These are phyloP conservation scores for Backusella circina DNA, from an alignment of 192 early-diverging fungal genomes.

Conservation along the genomic window DNA sequence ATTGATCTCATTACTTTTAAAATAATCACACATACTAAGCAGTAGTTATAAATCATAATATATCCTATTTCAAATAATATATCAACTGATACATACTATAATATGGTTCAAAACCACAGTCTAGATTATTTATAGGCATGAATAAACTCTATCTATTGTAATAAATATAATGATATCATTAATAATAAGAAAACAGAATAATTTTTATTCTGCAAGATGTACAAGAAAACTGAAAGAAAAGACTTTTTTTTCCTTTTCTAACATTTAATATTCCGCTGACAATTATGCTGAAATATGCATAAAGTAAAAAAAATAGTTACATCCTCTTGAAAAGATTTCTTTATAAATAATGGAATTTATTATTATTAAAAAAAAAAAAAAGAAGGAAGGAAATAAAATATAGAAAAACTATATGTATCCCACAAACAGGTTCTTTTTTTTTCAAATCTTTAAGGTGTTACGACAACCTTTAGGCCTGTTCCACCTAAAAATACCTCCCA, in stretches of 20 bases:
- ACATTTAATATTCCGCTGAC: not conserved
- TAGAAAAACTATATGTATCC: not conserved
- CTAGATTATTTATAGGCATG: not conserved
- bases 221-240: not conserved
- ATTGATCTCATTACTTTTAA: too few relatives aligned
- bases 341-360: not conserved
- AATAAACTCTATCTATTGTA: not conserved
- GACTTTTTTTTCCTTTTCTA: not conserved
- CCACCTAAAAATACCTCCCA: conserved; percentile 40
- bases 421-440: not conserved
- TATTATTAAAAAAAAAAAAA: not conserved
- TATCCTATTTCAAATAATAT: not conserved
- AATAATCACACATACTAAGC: too few relatives aligned
- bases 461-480: conserved; percentile 44
- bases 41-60: too few relatives aligned
- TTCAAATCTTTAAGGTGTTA: conserved; percentile 35
- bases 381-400: not conserved
- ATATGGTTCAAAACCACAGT: not conserved
- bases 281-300: not conserved
- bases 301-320: not conserved
- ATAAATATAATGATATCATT: not conserved
- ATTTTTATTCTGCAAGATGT: not conserved
- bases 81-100: not conserved
- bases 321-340: not conserved
- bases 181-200: not conserved